Evolutionary conservation across 352 stramenopile genomes (phyloP).

Genomic region (Elongisporangium undulatum): DNA sequence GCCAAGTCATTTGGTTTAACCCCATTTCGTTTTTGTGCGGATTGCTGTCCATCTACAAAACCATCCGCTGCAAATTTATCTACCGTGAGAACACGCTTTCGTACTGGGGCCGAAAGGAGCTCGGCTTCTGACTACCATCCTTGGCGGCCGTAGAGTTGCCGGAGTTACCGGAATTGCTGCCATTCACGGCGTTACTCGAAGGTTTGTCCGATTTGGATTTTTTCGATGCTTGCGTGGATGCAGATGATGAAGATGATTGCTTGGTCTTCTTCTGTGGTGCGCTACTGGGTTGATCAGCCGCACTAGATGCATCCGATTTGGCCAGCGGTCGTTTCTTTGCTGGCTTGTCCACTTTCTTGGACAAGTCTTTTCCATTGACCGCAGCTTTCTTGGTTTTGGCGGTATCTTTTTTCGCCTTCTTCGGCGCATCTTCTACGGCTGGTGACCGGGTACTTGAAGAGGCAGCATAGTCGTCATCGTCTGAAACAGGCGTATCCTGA

Average conservation of each 20-base stretch:
- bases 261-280: constrained; percentile 10
- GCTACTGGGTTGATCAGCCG: constrained; percentile 7
- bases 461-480: constrained; percentile 10
- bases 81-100: constrained; percentile 67
- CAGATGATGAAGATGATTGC: constrained; percentile 11
- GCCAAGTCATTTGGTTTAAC: neutral
- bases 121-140: constrained; percentile 12
- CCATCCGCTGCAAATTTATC: neutral
- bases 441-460: neutral
- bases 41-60: neutral
- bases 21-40: neutral
- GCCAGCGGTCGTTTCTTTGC: constrained; percentile 19
- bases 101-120: constrained; percentile 47
- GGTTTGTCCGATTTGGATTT: constrained; percentile 16
- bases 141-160: constrained; percentile 6
- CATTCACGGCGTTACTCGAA: constrained; percentile 4
- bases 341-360: constrained; percentile 32
- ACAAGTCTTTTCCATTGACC: constrained; percentile 13
- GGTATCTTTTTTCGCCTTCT: constrained; percentile 38
- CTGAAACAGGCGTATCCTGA: constrained; percentile 5
- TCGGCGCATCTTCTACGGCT: constrained; percentile 6
- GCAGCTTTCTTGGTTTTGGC: constrained; percentile 25
- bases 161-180: constrained; percentile 10
- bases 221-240: constrained; percentile 8
- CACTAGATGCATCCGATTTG: neutral